Percentiles rank a stretch among this genome's conserved stretches.
Evolutionary conservation across 2,329 filamentous ascomycete genomes (phyloP).

Genomic region (Cercospora zeae-maydis): DNA sequence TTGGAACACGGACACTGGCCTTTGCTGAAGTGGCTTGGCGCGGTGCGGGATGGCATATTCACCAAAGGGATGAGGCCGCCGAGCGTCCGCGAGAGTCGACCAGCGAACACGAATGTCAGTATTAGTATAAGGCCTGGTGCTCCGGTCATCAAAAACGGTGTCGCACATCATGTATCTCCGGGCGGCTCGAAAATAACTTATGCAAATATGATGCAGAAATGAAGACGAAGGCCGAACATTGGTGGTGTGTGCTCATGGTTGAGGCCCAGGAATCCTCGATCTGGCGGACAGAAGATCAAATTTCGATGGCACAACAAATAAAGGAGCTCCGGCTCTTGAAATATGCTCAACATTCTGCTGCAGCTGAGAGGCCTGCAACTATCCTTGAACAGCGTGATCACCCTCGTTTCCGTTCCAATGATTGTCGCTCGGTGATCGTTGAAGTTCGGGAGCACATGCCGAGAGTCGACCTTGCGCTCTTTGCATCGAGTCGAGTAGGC

Average conservation of each 20-base stretch:
- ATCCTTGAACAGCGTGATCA: background rate
- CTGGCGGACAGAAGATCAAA: background rate
- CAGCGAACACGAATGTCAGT: constrained; percentile 43
- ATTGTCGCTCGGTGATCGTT: background rate
- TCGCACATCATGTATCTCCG: background rate
- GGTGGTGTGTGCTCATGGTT: background rate
- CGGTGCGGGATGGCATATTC: constrained; percentile 26
- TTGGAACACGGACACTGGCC: constrained; percentile 27
- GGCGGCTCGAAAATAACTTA: background rate
- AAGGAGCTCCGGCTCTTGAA: background rate
- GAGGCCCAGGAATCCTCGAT: background rate
- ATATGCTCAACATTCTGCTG: background rate
- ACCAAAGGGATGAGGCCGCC: constrained; percentile 30
- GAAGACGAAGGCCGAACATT: background rate
- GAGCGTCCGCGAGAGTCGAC: constrained; percentile 12
- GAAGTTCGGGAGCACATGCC: background rate
- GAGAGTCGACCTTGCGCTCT: background rate
- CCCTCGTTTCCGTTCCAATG: background rate
- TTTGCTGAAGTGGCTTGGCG: constrained; percentile 28
- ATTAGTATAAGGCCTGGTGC: constrained; percentile 40
- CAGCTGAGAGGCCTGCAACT: background rate
- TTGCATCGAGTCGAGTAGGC: background rate
- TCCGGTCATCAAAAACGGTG: background rate
- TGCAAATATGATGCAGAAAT: background rate
- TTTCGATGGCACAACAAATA: background rate